Conservation (phyloP, 2,329 filamentous ascomycete species). For the Penicillium sp. region DNA sequence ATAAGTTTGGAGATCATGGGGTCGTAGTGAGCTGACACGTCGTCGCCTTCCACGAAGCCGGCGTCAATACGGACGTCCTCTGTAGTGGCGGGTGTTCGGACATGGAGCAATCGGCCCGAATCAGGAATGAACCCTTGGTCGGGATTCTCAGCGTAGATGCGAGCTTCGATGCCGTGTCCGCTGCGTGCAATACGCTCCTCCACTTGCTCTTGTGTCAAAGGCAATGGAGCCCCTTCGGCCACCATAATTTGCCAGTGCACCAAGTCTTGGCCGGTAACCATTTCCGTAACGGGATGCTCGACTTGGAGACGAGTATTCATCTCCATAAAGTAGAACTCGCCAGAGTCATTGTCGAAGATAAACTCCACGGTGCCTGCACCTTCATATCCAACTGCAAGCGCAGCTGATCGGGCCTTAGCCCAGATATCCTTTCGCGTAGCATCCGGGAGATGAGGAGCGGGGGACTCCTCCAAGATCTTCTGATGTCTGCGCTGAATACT, state of each 20-base stretch:
- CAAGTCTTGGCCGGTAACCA: constrained; percentile 76
- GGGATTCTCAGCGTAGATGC: constrained; percentile 96
- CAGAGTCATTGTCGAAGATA: constrained; percentile 71
- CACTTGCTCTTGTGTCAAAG: constrained; percentile 69
- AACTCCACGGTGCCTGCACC: constrained; percentile 72
- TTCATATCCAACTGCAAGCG: constrained; percentile 68
- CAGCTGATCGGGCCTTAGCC: constrained; percentile 68
- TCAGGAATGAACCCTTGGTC: constrained; percentile 91
- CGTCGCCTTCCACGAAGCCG: constrained; percentile 88
- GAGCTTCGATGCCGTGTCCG: constrained; percentile 91
- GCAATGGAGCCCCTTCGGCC: constrained; percentile 72
- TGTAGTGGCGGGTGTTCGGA: constrained; percentile 72
- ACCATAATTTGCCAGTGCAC: constrained; percentile 96
- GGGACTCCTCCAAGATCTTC: constrained; percentile 71
- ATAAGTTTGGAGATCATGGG: constrained; percentile 99
- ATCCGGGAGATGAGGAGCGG: constrained; percentile 66
- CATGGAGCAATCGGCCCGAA: constrained; percentile 84
- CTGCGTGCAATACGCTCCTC: constrained; percentile 72
- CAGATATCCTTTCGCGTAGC: constrained; percentile 67
- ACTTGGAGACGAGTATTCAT: constrained; percentile 88
- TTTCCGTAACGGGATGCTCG: constrained; percentile 91
- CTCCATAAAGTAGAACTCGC: constrained; percentile 73
- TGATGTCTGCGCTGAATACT: constrained; percentile 70
- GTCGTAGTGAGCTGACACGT: constrained; percentile 93
- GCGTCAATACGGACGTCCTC: constrained; percentile 88